Evolutionary conservation across 768 basidiomycete genomes (phyloP), one percentile per base, ranked within the genome.

Genomic region (Fomitopsis serialis): DNA sequence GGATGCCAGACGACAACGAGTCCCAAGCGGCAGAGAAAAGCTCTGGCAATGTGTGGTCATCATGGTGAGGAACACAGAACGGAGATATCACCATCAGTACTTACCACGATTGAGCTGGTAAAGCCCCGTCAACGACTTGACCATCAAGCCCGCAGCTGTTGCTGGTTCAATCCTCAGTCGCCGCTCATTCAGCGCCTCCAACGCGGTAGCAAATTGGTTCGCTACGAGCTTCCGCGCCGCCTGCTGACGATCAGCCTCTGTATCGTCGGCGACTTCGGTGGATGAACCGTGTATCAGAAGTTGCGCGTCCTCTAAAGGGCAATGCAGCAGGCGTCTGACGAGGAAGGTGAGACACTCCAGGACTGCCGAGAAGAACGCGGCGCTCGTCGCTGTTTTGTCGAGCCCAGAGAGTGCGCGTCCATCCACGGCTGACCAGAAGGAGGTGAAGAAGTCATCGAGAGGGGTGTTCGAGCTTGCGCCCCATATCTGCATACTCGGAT

Each of bases 351-450:
- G 63, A 59, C 83, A 89, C 67, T 97, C 94, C 8, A 89, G 67
- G 2, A 90, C 61, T 0, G 88, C 78, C 0, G 79, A 74, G 17
- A 87, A 69, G 68, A 93, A 89, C 10, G 89, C 84, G 0, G 82
- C 77, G 4, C 79, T 79, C 11, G 78, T 72, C 8, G 72, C 71
- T 1, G 72, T 63, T 6, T 81, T 75, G 46, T 84, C 74, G 10
- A 86, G 74, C 0, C 82, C 73, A 34, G 75, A 79, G 4, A 89
- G 73, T 0, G 86, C 82, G 22, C 81, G 78, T 6, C 80, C 80
- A 48, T 89, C 84, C 1, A 91, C 67, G 0, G 90, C 92, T 15
- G 83, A 79, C 92, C 94, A 97, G 61, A 98, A 84, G 0, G 90
- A 81, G 0, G 74, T 69, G 63, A 92, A 89, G 42, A 96, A 70